A percentile compares a stretch with the other conserved stretches of the same genome.
Evolutionary conservation across 2,329 filamentous ascomycete species (phyloP).

Genomic region (Gremmenia infestans): DNA sequence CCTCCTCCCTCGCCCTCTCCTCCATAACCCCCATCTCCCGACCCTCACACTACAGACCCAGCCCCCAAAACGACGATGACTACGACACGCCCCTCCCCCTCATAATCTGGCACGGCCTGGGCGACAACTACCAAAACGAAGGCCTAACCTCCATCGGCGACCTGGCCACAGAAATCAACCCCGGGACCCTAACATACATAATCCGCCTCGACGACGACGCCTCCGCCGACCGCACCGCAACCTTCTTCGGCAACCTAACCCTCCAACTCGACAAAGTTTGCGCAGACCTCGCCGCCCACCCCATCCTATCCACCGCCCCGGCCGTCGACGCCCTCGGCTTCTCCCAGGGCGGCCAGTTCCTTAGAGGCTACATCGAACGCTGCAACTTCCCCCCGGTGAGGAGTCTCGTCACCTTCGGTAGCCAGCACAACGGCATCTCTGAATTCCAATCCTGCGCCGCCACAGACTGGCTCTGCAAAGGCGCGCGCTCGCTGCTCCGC

Average conservation of each 20-base stretch:
- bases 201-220: constrained; percentile 62
- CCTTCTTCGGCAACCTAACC: constrained; percentile 88
- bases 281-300: constrained; percentile 66
- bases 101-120: constrained; percentile 86
- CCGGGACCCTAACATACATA: constrained; percentile 79
- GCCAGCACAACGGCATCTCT: constrained; percentile 75
- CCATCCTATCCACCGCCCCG: constrained; percentile 74
- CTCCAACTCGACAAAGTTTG: constrained; percentile 74
- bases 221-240: constrained; percentile 68
- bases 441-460: constrained; percentile 70
- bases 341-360: constrained; percentile 91
- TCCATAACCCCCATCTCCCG: constrained; percentile 10
- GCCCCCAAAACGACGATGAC: constrained; percentile 19
- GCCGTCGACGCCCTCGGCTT: constrained; percentile 90
- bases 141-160: constrained; percentile 67
- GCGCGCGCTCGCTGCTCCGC: constrained; percentile 71
- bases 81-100: constrained; percentile 74
- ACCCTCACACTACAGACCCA: not conserved
- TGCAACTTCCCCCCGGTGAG: constrained; percentile 62
- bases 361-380: constrained; percentile 84
- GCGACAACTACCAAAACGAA: constrained; percentile 70
- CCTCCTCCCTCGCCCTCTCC: constrained; percentile 14
- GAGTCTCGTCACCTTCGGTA: constrained; percentile 65
- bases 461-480: constrained; percentile 75
- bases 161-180: constrained; percentile 69